Evolutionary conservation across 2,329 filamentous ascomycete genomes (phyloP).

Genomic region (Albophoma yamanashiensis): DNA sequence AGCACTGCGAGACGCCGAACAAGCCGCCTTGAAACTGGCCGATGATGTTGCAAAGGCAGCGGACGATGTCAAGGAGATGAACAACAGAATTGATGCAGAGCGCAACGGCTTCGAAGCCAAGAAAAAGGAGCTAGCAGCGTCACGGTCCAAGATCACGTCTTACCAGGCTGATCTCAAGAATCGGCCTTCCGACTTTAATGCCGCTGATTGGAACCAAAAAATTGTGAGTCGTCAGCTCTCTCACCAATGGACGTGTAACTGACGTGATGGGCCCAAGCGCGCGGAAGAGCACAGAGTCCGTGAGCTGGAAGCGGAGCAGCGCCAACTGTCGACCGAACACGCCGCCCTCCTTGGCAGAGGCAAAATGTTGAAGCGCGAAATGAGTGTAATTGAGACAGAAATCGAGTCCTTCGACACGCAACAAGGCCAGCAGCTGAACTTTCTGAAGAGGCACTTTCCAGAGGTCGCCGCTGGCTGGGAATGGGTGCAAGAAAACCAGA

Average conservation of each 20-base stretch:
- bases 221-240: constrained; percentile 42
- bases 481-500: constrained; percentile 67
- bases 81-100: constrained; percentile 37
- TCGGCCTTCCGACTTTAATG: constrained; percentile 56
- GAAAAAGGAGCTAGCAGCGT: constrained; percentile 36
- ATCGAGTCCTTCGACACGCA: constrained; percentile 58
- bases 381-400: constrained; percentile 31
- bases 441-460: constrained; percentile 47
- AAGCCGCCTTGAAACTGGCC: constrained; percentile 32
- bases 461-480: constrained; percentile 65
- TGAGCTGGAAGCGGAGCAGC: constrained; percentile 35
- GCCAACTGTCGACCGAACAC: constrained; percentile 26
- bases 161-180: constrained; percentile 55
- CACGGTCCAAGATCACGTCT: constrained; percentile 47
- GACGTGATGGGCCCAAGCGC: constrained; percentile 32
- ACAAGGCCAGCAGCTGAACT: constrained; percentile 60
- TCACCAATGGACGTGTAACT: constrained; percentile 2
- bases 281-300: constrained; percentile 46
- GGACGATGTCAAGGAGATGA: constrained; percentile 31
- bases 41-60: constrained; percentile 22
- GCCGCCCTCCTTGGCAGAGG: constrained; percentile 31
- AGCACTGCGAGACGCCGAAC: constrained; percentile 43
- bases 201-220: constrained; percentile 58
- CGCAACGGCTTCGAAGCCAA: constrained; percentile 36
- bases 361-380: constrained; percentile 25